Conservation (phyloP, 352 stramenopile species). For the Phytophthora pluvialis region DNA sequence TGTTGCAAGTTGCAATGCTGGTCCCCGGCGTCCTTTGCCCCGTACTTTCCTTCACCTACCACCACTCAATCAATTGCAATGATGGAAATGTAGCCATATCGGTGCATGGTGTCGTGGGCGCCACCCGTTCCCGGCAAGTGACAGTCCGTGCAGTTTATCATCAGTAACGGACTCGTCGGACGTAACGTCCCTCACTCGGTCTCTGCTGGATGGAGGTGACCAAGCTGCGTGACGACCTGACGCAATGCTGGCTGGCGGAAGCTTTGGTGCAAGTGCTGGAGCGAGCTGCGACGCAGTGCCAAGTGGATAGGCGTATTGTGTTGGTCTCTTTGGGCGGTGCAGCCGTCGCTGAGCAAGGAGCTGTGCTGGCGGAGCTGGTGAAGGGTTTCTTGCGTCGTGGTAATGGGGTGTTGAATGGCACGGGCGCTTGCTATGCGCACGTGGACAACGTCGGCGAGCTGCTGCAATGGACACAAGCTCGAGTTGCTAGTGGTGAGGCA, state of each 20-base stretch:
- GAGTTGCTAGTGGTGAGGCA: background rate
- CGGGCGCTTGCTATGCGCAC: slow-evolving; percentile 11
- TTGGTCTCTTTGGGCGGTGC: slow-evolving; percentile 39
- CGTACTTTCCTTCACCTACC: too few species aligned
- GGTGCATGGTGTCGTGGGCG: slow-evolving; percentile 4
- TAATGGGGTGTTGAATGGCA: background rate
- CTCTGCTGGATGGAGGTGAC: slow-evolving; percentile 29
- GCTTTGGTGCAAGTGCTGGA: slow-evolving; percentile 44
- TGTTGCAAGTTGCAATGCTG: too few species aligned
- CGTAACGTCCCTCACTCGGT: slow-evolving; percentile 10
- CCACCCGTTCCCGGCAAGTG: slow-evolving; percentile 31
- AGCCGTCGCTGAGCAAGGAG: slow-evolving; percentile 10
- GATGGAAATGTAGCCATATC: slow-evolving; percentile 40
- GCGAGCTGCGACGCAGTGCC: slow-evolving; percentile 13
- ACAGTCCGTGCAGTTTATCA: slow-evolving; percentile 12
- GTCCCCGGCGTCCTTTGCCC: too few species aligned
- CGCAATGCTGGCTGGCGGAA: slow-evolving; percentile 51
- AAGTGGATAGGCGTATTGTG: slow-evolving; percentile 1
- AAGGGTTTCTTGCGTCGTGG: slow-evolving; percentile 25
- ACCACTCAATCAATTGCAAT: background rate
- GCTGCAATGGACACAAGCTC: slow-evolving; percentile 1
- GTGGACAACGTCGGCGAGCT: slow-evolving; percentile 15
- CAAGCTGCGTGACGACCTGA: slow-evolving; percentile 37
- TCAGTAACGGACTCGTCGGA: slow-evolving; percentile 15
- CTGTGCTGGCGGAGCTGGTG: slow-evolving; percentile 19